Evolutionary conservation across 345 rosid genomes (phyloP), one percentile per base, ranked within the genome.

Genomic region (Aquilaria malaccensis): DNA sequence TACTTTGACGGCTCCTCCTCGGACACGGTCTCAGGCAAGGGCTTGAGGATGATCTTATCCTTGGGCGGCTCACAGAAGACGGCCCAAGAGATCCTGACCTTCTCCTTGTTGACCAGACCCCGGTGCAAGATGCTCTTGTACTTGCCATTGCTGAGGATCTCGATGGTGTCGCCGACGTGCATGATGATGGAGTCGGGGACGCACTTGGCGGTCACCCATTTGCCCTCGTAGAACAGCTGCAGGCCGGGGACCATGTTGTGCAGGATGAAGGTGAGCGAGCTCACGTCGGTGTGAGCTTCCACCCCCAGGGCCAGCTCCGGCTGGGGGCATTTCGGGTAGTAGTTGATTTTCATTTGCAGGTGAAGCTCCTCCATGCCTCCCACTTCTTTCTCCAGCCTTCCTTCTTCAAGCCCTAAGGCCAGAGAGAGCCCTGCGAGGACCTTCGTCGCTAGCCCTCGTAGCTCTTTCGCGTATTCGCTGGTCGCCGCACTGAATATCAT

Each of bases 211-310:
- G 78, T 94, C 29, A 88, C 59, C 97, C 99, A 94, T 58, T 94
- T 86, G 22, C 76, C 86, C 53, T 83, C 69, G 14, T 88, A 85
- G 76, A 86, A 91, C 33, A 88, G 91, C 75, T 94, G 99, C 48
- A 94, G 81, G 1, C 99, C 99, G 0, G 99, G 96, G 55, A 94
- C 91, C 97, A 94, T 94, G 83, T 94, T 94, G 88, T 94, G 99
- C 79, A 94, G 89, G 37, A 94, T 86, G 76, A 91, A 91, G 30
- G 99, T 88, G 71, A 90, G 89, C 2, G 99, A 87, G 43, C 93
- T 81, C n/a, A 90, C 45, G 61, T 94, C 96, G 1, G 95, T 94
- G 75, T 94, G 99, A 55, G 99, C 96, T 73, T 94, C 97, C n/a
- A 91, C 97, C 4, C 99, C 97, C 0, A 94, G 83, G 32, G 99